Evolutionary conservation across 1,139 yeast genomes (phyloP).

Genomic region (Diutina siamensis): DNA sequence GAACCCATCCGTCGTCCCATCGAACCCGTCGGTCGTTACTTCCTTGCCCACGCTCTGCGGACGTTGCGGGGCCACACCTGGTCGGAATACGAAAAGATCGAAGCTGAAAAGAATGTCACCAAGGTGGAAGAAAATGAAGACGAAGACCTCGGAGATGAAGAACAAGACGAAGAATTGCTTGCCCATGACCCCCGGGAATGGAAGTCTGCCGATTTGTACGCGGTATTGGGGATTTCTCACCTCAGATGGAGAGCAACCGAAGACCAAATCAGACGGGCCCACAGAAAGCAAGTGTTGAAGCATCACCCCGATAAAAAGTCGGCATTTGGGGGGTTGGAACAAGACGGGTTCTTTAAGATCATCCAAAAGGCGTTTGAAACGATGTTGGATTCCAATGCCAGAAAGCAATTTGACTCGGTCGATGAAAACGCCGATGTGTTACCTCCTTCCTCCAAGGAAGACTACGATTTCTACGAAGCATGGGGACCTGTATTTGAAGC

Average conservation of each 20-base stretch:
- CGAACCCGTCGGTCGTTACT: slow-evolving; percentile 95
- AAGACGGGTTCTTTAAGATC: slow-evolving; percentile 96
- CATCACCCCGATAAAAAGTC: slow-evolving; percentile 99
- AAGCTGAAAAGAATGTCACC: slow-evolving; percentile 83
- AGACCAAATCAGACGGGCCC: slow-evolving; percentile 92
- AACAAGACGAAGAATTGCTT: slow-evolving; percentile 72
- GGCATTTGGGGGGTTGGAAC: slow-evolving; percentile 71
- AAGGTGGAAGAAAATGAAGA: slow-evolving; percentile 57
- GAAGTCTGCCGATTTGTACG: slow-evolving; percentile 94
- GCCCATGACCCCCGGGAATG: slow-evolving; percentile 94
- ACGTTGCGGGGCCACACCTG: slow-evolving; percentile 94
- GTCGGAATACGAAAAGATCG: slow-evolving; percentile 92
- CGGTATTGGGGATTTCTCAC: slow-evolving; percentile 88
- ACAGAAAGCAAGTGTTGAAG: slow-evolving; percentile 90
- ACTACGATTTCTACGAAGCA: slow-evolving; percentile 75
- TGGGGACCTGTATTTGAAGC: slow-evolving; percentile 90
- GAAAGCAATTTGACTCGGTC: slow-evolving; percentile 92
- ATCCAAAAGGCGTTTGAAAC: slow-evolving; percentile 94
- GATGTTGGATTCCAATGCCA: slow-evolving; percentile 72
- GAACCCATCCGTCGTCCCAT: slow-evolving; percentile 74
- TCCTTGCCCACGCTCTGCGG: slow-evolving; percentile 95
- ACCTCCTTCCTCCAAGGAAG: slow-evolving; percentile 58
- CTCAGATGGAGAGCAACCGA: slow-evolving; percentile 86
- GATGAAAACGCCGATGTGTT: slow-evolving; percentile 78
- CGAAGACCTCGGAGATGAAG: slow-evolving; percentile 65